Evolutionary conservation across 768 basidiomycete genomes (phyloP).

Genomic region (Leccinum disarticulatum): DNA sequence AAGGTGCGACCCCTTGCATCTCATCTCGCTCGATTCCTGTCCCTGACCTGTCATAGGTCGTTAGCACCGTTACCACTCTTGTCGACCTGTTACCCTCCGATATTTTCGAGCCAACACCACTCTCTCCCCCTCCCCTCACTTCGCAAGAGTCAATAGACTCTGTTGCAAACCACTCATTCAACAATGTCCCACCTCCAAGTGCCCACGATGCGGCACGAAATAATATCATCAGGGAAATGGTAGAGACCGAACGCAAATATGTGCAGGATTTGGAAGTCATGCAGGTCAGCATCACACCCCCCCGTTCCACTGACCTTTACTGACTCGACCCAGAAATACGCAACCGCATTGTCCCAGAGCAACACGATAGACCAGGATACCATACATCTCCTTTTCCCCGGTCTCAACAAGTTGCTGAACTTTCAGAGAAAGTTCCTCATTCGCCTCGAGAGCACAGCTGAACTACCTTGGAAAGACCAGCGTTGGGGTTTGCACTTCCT

Average conservation of each 20-base stretch:
- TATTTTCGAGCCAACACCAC: conserved; percentile 62
- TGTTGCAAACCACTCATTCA: conserved; percentile 43
- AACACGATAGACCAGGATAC: conserved; percentile 92
- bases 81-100: conserved; percentile 73
- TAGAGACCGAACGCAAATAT: conserved; percentile 95
- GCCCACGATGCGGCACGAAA: conserved; percentile 68
- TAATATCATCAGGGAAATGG: conserved; percentile 83
- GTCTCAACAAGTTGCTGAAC: conserved; percentile 91
- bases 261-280: conserved; percentile 96
- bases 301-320: conserved; percentile 6
- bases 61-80: conserved; percentile 84
- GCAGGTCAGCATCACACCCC: conserved; percentile 59
- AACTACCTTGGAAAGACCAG: conserved; percentile 79
- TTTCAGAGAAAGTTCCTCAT: conserved; percentile 95
- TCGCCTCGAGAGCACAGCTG: conserved; percentile 81
- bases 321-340: conserved; percentile 69
- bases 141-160: conserved; percentile 64
- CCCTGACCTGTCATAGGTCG: conserved; percentile 53
- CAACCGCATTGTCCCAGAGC: conserved; percentile 75
- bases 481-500: conserved; percentile 86
- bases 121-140: conserved; percentile 54
- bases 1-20: conserved; percentile 58
- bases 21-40: not conserved
- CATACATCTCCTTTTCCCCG: conserved; percentile 93
- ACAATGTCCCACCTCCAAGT: conserved; percentile 43